These are phyloP conservation scores for Tylopilus felleus DNA, from an alignment of 768 basidiomycete genomes.

Conservation along the genomic window DNA sequence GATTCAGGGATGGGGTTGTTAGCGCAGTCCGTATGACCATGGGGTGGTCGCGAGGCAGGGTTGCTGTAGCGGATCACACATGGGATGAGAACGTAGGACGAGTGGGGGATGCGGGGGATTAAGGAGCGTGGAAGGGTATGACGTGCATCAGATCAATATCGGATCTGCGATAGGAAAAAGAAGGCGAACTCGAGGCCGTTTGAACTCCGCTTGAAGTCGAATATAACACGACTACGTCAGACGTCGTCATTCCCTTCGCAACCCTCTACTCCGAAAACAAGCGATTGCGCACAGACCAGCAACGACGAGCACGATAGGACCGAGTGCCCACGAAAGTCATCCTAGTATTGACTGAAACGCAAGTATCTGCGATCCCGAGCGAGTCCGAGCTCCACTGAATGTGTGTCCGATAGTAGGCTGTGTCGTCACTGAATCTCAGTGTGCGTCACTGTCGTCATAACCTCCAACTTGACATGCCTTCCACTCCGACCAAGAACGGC, in stretches of 20 bases:
- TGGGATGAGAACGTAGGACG: too few species aligned
- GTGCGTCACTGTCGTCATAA: constrained; percentile 26
- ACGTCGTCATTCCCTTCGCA: constrained; percentile 39
- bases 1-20: too few species aligned
- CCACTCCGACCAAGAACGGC: constrained; percentile 32
- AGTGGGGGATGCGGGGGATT: constrained; percentile 15
- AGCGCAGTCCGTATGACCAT: background rate
- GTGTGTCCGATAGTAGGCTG: constrained; percentile 17
- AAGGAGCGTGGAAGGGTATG: constrained; percentile 23
- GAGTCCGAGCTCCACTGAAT: constrained; percentile 18
- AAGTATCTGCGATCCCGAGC: constrained; percentile 22
- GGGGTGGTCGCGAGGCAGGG: constrained; percentile 3
- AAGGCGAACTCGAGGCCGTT: constrained; percentile 16
- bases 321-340: background rate
- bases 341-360: constrained; percentile 15
- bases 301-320: constrained; percentile 13
- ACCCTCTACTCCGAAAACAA: constrained; percentile 29
- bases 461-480: constrained; percentile 15
- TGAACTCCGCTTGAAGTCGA: constrained; percentile 43
- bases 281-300: constrained; percentile 32
- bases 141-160: constrained; percentile 34
- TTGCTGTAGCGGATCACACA: too few species aligned
- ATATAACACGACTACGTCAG: constrained; percentile 44
- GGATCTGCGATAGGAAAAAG: constrained; percentile 34
- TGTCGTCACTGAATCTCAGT: constrained; percentile 9